These are phyloP conservation scores for Heliamphora exappendiculata DNA, from an alignment of 148 eudicot genomes.

Conservation along the genomic window DNA sequence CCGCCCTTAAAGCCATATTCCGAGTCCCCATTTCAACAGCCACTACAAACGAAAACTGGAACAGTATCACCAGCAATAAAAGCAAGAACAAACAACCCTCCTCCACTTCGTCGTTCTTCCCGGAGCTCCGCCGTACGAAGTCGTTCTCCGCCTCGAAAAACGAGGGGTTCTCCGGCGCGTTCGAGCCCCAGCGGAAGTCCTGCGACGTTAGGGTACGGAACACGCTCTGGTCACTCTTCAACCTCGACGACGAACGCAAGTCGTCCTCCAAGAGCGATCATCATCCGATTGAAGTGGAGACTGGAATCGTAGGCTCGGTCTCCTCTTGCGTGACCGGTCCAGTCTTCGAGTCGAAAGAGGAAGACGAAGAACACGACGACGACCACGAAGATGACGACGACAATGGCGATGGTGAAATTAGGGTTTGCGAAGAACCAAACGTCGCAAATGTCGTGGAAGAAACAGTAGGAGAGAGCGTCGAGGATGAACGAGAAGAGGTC, in stretches of 20 bases:
- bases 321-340: conserved; percentile 8
- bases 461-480: conserved; percentile 22
- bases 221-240: conserved; percentile 38
- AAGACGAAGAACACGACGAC: conserved; percentile 15
- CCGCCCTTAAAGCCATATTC: conserved; percentile 42
- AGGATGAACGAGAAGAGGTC: conserved; percentile 24
- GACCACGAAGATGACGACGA: conserved; percentile 11
- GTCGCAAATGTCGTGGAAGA: conserved; percentile 14
- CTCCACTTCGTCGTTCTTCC: conserved; percentile 44
- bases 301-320: conserved; percentile 9
- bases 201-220: conserved; percentile 50
- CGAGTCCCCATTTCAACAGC: conserved; percentile 17
- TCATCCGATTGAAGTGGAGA: conserved; percentile 5
- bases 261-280: too few relatives aligned
- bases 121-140: conserved; percentile 67
- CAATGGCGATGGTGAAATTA: too few relatives aligned
- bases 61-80: conserved; percentile 20
- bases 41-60: too few relatives aligned
- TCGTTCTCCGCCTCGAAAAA: conserved; percentile 76
- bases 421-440: too few relatives aligned
- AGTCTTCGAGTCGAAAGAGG: conserved; percentile 23
- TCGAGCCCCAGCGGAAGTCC: conserved; percentile 51
- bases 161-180: conserved; percentile 30
- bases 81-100: conserved; percentile 17
- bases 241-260: conserved; percentile 23